Base-by-base conservation (phyloP, 164 flowering plant species). In the Stephania yunnanensis region DNA sequence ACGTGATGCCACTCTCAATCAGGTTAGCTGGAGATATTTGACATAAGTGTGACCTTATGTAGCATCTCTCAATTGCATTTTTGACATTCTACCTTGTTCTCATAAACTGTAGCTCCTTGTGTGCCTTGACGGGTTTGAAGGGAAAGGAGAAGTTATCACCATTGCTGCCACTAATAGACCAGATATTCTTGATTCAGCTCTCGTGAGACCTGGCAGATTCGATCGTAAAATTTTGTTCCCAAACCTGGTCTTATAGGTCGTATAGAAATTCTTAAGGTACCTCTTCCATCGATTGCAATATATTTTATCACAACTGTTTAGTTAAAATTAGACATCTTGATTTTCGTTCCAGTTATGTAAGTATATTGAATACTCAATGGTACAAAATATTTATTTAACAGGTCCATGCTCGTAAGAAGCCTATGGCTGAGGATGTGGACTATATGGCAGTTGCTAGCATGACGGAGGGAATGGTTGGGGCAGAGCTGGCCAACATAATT, bases 1-100 rank as follows among this genome's bases (percentile, higher is more conserved):
- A 84, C 97, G 98, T 77, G 98, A 95, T 87, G 98, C 98, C 73
- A 95, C 98, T 72, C 91, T 95, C 55, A 95, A 95, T 88, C 98
- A 95, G 98, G 98, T 93, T 77, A 44, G 80, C 65, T 63, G 68
- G 69, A 42, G 36, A 71, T 73, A 50, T 67, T 46, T 30, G 29
- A 44, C 36, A 15, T 45, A 36, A 13, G 67, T 30, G 13, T 31
- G 46, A 19, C 29, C 66, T 48, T 50, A 29, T 64, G 13, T 1
- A 48, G 30, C 55, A 71, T 31, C 77, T 13, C 29, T 13, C 29
- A 6, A 4, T 73, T 64, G 53, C 13, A 48, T 3, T 1, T 48
- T 48, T 48, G 53, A 48, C 53, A 8, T 2, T 12, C 53, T 48
- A 48, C 13, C 53, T 74, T 74, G 53, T n/a, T 46, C n/a, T 63